phyloP scores from a whole-genome alignment of 2,329 filamentous ascomycete genomes.

The Epicoccum sorghinum region DNA sequence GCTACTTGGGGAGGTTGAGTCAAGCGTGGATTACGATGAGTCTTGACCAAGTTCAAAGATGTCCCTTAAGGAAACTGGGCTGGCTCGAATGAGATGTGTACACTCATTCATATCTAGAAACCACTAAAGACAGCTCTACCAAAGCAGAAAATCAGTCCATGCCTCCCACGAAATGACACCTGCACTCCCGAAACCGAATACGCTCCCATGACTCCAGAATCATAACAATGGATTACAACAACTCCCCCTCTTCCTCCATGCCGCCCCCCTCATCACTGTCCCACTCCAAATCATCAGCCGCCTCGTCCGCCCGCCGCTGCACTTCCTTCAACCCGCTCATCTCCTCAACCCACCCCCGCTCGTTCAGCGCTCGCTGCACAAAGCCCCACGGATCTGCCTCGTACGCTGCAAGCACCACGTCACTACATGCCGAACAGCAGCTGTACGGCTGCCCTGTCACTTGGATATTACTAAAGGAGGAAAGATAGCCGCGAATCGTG shows the following conservation, averaged over 20 bases:
- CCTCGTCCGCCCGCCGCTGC: slow-evolving; percentile 56
- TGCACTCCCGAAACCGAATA: no score
- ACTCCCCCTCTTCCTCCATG: slow-evolving; percentile 64
- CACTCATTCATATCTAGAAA: no score
- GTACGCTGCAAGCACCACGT: slow-evolving; percentile 71
- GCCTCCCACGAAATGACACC: no score
- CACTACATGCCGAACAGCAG: slow-evolving; percentile 80
- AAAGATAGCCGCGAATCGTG: slow-evolving; percentile 78
- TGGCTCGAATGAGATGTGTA: no score
- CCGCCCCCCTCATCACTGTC: slow-evolving; percentile 53
- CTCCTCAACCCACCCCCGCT: slow-evolving; percentile 80
- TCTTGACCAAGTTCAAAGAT: no score
- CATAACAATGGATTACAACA: slow-evolving; percentile 1
- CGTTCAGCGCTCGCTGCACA: slow-evolving; percentile 73
- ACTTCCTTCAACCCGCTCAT: slow-evolving; percentile 76
- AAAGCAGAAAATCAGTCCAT: no score
- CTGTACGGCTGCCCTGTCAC: slow-evolving; percentile 78
- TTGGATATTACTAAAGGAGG: slow-evolving; percentile 74
- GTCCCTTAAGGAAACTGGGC: no score
- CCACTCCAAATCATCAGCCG: slow-evolving; percentile 63
- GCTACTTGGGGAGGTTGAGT: no score
- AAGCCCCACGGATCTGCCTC: slow-evolving; percentile 75
- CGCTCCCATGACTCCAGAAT: not conserved
- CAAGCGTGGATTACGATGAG: no score
- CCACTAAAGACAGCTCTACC: no score